These are phyloP conservation scores for Aspergillus glaucus DNA, from an alignment of 2,329 filamentous ascomycete species.

Conservation along the genomic window DNA sequence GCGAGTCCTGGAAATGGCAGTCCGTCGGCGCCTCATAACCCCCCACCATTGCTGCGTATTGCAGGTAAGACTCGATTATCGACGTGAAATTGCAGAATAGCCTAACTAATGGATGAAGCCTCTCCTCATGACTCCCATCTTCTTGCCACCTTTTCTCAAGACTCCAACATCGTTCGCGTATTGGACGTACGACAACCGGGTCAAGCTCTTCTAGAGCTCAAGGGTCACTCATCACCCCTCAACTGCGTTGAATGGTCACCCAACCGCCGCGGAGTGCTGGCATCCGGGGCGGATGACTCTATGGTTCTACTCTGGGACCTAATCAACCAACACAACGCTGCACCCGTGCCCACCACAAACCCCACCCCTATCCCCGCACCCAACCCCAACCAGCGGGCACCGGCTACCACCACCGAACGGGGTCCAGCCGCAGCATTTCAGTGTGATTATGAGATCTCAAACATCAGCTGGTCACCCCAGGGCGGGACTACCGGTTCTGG, in stretches of 20 bases:
- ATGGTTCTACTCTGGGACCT: slow-evolving; percentile 86
- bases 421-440: slow-evolving; percentile 42
- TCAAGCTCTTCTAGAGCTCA: slow-evolving; percentile 86
- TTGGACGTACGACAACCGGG: slow-evolving; percentile 94
- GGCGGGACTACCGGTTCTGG: slow-evolving; percentile 28
- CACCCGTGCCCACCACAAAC: slow-evolving; percentile 37
- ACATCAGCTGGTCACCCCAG: slow-evolving; percentile 43
- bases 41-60: slow-evolving; percentile 48
- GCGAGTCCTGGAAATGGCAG: slow-evolving; percentile 54
- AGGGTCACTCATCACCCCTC: slow-evolving; percentile 75
- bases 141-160: slow-evolving; percentile 92
- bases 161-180: slow-evolving; percentile 87
- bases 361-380: slow-evolving; percentile 19
- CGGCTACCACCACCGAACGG: slow-evolving; percentile 36
- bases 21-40: slow-evolving; percentile 63
- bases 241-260: slow-evolving; percentile 98
- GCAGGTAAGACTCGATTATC: slow-evolving; percentile 29
- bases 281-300: slow-evolving; percentile 86
- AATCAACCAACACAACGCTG: slow-evolving; percentile 58
- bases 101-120: slow-evolving; percentile 42
- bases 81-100: background rate
- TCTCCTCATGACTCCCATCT: slow-evolving; percentile 94
- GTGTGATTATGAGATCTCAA: slow-evolving; percentile 42
- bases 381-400: slow-evolving; percentile 37
- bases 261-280: slow-evolving; percentile 74